Percentiles rank a stretch among this genome's conserved stretches.
These are phyloP conservation scores for Pueraria montana DNA, from an alignment of 306 rosid genomes.

Conservation along the genomic window DNA sequence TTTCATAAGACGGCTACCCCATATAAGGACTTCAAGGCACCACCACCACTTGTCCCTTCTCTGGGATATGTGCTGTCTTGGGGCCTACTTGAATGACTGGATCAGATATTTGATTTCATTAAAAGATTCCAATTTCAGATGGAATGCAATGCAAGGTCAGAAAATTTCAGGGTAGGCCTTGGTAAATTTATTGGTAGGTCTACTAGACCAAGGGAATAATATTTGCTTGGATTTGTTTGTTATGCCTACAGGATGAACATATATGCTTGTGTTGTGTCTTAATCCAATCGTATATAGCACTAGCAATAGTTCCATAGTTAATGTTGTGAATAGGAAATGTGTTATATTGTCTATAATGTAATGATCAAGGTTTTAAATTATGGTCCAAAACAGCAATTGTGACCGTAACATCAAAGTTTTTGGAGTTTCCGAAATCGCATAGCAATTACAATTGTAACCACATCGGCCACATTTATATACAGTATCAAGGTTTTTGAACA, in stretches of 20 bases:
- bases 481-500: neutral
- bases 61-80: conserved; percentile 23
- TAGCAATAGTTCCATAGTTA: neutral
- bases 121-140: conserved; percentile 1
- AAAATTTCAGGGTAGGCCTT: conserved; percentile 4
- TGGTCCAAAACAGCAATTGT: neutral
- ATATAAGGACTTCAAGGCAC: conserved; percentile 35
- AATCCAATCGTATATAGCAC: neutral
- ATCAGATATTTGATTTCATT: neutral
- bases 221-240: conserved; percentile 19
- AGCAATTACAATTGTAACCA: neutral
- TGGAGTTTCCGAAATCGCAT: neutral
- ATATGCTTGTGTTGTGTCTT: neutral
- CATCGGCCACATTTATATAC: neutral
- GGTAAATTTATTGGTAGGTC: neutral
- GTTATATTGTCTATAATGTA: too few relatives aligned
- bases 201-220: neutral
- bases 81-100: conserved; percentile 1
- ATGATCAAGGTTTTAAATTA: neutral
- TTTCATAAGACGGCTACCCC: conserved; percentile 37
- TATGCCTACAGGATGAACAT: neutral
- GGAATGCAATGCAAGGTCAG: conserved; percentile 1
- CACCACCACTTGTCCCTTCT: conserved; percentile 16
- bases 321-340: neutral
- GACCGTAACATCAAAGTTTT: neutral